A percentile compares a stretch with the other conserved stretches of the same genome.
phyloP scores from a whole-genome alignment of 805 yeast genomes.

The Yamadazyma paraphyllophila region DNA sequence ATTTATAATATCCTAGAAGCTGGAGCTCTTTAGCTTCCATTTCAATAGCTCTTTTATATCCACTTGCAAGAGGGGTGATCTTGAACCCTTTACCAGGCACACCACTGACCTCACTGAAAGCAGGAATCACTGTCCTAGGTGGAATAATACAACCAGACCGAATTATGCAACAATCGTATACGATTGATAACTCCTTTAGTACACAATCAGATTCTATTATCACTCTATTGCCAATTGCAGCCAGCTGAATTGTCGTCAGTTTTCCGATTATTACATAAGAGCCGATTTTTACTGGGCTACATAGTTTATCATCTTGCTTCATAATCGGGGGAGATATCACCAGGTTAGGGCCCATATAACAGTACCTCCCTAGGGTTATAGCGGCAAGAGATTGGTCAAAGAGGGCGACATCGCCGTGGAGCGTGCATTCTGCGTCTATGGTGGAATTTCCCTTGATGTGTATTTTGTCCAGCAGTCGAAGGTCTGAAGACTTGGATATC shows the following conservation, averaged over 20 bases:
- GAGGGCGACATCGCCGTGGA: constrained; percentile 32
- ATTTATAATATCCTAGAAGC: constrained; percentile 14
- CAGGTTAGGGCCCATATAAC: constrained; percentile 33
- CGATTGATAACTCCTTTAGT: constrained; percentile 33
- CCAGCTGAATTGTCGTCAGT: constrained; percentile 29
- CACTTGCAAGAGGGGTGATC: constrained; percentile 24
- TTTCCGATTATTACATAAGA: constrained; percentile 45
- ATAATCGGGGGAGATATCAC: constrained; percentile 20
- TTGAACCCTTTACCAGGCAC: constrained; percentile 32
- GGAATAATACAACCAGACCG: constrained; percentile 43
- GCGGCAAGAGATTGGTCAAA: constrained; percentile 18
- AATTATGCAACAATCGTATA: constrained; percentile 54
- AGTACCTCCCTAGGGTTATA: constrained; percentile 47
- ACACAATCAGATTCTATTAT: constrained; percentile 42
- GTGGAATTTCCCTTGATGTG: constrained; percentile 48
- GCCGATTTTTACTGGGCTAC: constrained; percentile 41
- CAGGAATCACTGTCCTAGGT: constrained; percentile 46
- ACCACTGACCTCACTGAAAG: constrained; percentile 47
- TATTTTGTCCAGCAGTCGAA: constrained; percentile 43
- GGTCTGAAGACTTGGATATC: constrained; percentile 43
- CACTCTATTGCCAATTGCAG: constrained; percentile 49
- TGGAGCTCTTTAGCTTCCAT: constrained; percentile 30
- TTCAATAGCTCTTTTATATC: constrained; percentile 38
- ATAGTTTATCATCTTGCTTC: constrained; percentile 10
- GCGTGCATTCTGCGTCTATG: constrained; percentile 32